A percentile compares a stretch with the other conserved stretches of the same genome.
Evolutionary conservation across 2,329 filamentous ascomycete genomes (phyloP).

Genomic region (Botrytis galanthina): DNA sequence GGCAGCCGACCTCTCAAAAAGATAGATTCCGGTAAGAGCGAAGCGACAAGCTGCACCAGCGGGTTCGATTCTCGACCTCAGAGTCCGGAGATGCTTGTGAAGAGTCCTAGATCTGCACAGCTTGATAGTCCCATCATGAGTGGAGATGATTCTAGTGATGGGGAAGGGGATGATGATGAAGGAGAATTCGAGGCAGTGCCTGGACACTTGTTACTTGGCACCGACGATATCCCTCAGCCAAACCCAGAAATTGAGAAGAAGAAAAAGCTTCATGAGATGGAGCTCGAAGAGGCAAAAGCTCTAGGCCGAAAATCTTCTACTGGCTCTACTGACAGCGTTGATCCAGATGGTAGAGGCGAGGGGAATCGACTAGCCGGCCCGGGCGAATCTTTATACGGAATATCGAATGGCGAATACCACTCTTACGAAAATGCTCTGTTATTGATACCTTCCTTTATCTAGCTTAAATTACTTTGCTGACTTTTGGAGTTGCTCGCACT

Average conservation of each 20-base stretch:
- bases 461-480: conserved; percentile 5
- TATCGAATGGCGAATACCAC: conserved; percentile 17
- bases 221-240: conserved; percentile 23
- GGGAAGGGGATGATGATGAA: conserved; percentile 39
- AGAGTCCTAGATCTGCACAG: conserved; percentile 43
- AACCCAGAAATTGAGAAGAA: conserved; percentile 42
- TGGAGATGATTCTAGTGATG: conserved; percentile 41
- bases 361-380: conserved; percentile 20
- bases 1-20: conserved; percentile 27
- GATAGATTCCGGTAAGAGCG: conserved; percentile 33
- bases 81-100: conserved; percentile 43
- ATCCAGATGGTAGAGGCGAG: conserved; percentile 10
- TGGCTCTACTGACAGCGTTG: conserved; percentile 24
- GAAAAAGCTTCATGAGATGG: conserved; percentile 58
- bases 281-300: conserved; percentile 56
- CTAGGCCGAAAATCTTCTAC: conserved; percentile 38
- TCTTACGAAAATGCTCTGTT: conserved; percentile 20
- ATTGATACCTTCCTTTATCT: conserved; percentile 20
- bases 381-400: conserved; percentile 16
- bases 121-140: conserved; percentile 36
- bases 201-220: conserved; percentile 32
- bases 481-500: conserved; percentile 10
- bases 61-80: conserved; percentile 37
- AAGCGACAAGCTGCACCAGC: conserved; percentile 31
- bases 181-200: conserved; percentile 38